phyloP scores from a whole-genome alignment of 176 grass and related monocot genomes.

The Oryza officinalis region DNA sequence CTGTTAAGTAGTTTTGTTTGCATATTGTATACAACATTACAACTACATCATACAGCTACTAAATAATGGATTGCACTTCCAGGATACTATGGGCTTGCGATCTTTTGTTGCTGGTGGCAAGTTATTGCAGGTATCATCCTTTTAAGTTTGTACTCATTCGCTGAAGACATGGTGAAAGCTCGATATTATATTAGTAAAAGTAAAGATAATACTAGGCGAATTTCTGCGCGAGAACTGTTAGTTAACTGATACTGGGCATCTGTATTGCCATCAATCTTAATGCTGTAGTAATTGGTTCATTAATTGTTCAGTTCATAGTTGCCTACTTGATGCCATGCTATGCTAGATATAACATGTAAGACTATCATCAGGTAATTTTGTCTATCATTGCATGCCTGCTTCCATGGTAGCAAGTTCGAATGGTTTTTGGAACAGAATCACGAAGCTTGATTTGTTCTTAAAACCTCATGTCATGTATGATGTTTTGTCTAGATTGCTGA shows the following conservation, averaged over 20 bases:
- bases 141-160: slow-evolving; percentile 15
- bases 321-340: neutral
- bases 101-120: slow-evolving; percentile 88
- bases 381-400: neutral
- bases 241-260: neutral
- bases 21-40: neutral
- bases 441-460: neutral
- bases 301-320: slow-evolving; percentile 14
- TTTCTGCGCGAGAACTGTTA: neutral
- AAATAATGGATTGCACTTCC: slow-evolving; percentile 26
- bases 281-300: neutral
- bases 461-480: slow-evolving; percentile 8
- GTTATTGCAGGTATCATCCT: slow-evolving; percentile 73
- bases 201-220: neutral
- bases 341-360: neutral
- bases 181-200: slow-evolving; percentile 12
- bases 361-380: neutral
- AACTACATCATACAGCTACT: slow-evolving; percentile 15
- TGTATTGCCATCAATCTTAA: neutral
- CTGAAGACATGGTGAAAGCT: slow-evolving; percentile 6
- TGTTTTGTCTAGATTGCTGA: neutral
- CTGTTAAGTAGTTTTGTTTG: slow-evolving; percentile 2
- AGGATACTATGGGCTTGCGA: slow-evolving; percentile 80
- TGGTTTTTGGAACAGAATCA: neutral
- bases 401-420: neutral